Evolutionary conservation across 2,329 filamentous ascomycete species (phyloP).

Genomic region (Canariomyces notabilis): DNA sequence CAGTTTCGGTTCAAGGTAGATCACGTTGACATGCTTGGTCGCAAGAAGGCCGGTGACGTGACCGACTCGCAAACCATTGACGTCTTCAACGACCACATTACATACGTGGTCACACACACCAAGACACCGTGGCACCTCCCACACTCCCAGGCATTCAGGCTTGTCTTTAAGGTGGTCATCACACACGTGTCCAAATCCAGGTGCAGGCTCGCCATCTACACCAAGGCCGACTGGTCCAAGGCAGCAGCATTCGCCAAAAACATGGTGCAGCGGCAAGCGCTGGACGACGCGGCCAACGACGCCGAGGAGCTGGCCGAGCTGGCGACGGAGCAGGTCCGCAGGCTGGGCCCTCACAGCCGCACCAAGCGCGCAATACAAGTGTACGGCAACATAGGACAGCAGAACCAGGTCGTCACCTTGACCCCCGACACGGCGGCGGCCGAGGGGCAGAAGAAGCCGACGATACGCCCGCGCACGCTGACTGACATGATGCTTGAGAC

Average conservation of each 20-base stretch:
- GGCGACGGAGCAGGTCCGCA: constrained; percentile 70
- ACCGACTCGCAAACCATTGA: constrained; percentile 85
- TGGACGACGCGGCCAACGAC: constrained; percentile 68
- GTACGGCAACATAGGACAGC: constrained; percentile 69
- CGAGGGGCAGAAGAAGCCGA: constrained; percentile 43
- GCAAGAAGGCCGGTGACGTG: constrained; percentile 56
- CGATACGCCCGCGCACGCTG: constrained; percentile 58
- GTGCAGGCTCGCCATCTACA: constrained; percentile 85
- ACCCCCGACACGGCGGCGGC: constrained; percentile 42
- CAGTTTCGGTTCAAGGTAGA: constrained; percentile 78
- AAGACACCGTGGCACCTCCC: constrained; percentile 80
- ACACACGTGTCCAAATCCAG: constrained; percentile 89
- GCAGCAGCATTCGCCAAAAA: constrained; percentile 56
- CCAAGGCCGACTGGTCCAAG: constrained; percentile 80
- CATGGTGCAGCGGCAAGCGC: constrained; percentile 63
- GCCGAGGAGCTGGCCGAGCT: constrained; percentile 71
- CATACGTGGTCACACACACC: constrained; percentile 58
- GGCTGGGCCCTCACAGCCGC: constrained; percentile 65
- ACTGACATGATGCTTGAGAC: constrained; percentile 69
- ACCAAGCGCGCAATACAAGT: constrained; percentile 75
- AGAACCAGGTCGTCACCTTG: constrained; percentile 59
- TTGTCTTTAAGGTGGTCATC: constrained; percentile 88
- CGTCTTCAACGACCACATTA: constrained; percentile 68
- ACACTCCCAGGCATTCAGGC: constrained; percentile 68
- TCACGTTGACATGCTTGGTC: constrained; percentile 60